Base-by-base conservation (phyloP, 2,329 filamentous ascomycete species). In the Gnomoniopsis smithogilvyi region DNA sequence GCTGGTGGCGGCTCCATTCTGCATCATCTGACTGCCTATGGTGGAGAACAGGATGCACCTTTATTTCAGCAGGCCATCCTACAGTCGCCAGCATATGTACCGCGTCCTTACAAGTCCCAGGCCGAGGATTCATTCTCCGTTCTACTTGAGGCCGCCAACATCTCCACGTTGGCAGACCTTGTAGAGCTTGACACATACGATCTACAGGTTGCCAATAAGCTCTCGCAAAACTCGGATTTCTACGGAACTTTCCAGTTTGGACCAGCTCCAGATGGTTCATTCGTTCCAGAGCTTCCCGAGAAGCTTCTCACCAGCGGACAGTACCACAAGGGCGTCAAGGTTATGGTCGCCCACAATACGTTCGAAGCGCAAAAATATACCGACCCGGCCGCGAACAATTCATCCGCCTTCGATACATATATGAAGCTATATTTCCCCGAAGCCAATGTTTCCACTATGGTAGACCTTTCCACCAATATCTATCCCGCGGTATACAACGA, bases 1-100 rank as follows among this genome's bases (percentile, higher is more conserved):
- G 76, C 77, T 2, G 79, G 78, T 14, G 78, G 30, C 2, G 58
- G 58, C 0, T 60, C 52, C 2, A 61, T 61, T n/a, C 19, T 61
- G 6, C 58, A 61, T 50, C 58, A 61, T 21, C 45, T 61, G 34
- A 58, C 58, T 12, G 54, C 58, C 1, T 19, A 48, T 22, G 58
- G 58, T 2, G 58, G 58, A 17, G 17, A 41, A 12, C 14, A 61
- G 8, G 48, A 51, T 19, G 54, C 53, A 12, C 58, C 58, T n/a
- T 46, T 52, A 11, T 61, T 61, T 24, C 48, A 57, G 3, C 49
- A 54, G 26, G 58, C 58, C 17, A 57, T 61, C 19, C 36, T 57
- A 2, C 49, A 56, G 6, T 61, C 58, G 2, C 58, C 58, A 19
- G 58, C 58, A 10, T 61, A 56, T 6, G 48, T 61, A 1, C 58